Percentiles rank a stretch among this genome's conserved stretches.
Conservation (phyloP, 1,284 basidiomycete genomes). For the Cryptococcus neoformans region DNA sequence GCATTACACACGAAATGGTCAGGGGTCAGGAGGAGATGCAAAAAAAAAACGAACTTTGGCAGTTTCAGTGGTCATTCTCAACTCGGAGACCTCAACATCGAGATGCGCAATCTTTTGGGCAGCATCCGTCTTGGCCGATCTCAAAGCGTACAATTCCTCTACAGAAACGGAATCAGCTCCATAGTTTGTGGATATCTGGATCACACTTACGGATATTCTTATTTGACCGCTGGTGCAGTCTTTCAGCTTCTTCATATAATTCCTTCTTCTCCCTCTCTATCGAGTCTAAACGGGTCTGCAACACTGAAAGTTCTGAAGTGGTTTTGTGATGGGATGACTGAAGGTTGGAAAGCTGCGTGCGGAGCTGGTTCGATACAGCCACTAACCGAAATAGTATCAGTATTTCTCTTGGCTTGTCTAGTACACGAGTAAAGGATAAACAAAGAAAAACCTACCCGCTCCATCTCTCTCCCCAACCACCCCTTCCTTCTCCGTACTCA, state of each 20-base stretch:
- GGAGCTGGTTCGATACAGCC: slow-evolving; percentile 35
- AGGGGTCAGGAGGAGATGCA: not conserved
- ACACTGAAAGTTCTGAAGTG: slow-evolving; percentile 32
- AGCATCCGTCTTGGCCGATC: slow-evolving; percentile 36
- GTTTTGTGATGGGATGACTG: slow-evolving; percentile 34
- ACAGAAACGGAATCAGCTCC: slow-evolving; percentile 1
- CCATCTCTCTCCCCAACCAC: slow-evolving; percentile 30
- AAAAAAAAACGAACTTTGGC: slow-evolving; percentile 29
- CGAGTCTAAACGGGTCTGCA: slow-evolving; percentile 35
- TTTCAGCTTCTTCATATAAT: slow-evolving; percentile 38
- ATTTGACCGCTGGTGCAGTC: slow-evolving; percentile 31
- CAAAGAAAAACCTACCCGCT: slow-evolving; percentile 23
- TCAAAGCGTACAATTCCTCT: slow-evolving; percentile 43
- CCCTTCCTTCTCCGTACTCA: slow-evolving; percentile 29
- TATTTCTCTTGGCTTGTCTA: not conserved
- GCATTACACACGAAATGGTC: not conserved
- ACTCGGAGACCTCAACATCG: slow-evolving; percentile 77
- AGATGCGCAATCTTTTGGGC: slow-evolving; percentile 73
- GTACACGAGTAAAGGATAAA: not conserved
- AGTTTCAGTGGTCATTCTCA: slow-evolving; percentile 61
- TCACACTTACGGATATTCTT: slow-evolving; percentile 29
- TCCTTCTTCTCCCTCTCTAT: slow-evolving; percentile 44
- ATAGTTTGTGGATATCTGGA: not conserved
- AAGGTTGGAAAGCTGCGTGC: slow-evolving; percentile 36
- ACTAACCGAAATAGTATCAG: slow-evolving; percentile 12